Conservation (phyloP, 495 filamentous ascomycete species). For the Paragyromitra xinjiangensis region DNA sequence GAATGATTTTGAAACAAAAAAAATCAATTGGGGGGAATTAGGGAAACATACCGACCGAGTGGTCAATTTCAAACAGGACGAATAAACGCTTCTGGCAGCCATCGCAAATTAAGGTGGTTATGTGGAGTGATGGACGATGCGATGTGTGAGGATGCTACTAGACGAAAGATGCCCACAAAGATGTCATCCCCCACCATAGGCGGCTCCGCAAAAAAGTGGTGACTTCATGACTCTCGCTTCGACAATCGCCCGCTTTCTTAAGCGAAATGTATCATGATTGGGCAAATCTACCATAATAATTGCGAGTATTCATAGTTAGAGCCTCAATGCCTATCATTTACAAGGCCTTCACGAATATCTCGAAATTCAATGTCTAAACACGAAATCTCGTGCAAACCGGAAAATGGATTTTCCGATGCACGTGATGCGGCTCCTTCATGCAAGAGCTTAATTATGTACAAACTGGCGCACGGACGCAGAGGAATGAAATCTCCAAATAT, state of each 20-base stretch:
- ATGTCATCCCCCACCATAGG: slow-evolving; percentile 35
- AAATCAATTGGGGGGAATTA: neutral
- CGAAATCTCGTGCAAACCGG: neutral
- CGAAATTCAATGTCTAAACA: neutral
- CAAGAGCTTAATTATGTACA: slow-evolving; percentile 32
- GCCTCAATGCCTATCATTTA: neutral
- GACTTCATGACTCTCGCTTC: slow-evolving; percentile 29
- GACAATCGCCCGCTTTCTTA: neutral
- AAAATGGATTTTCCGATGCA: slow-evolving; percentile 34
- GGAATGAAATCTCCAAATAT: neutral
- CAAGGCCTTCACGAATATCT: neutral
- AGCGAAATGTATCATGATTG: slow-evolving; percentile 16
- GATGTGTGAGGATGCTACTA: slow-evolving; percentile 12
- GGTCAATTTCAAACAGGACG: slow-evolving; percentile 28
- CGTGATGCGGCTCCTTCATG: slow-evolving; percentile 41
- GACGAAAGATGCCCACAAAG: slow-evolving; percentile 8
- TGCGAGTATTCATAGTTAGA: neutral
- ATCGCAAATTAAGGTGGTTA: slow-evolving; percentile 24
- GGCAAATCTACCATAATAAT: neutral
- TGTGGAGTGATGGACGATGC: neutral
- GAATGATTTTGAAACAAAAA: neutral
- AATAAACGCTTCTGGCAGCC: slow-evolving; percentile 22
- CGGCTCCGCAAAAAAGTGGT: slow-evolving; percentile 2
- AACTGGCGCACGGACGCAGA: neutral
- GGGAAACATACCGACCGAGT: slow-evolving; percentile 29